Percentiles rank a stretch among this genome's conserved stretches.
Evolutionary conservation across 371 early-diverging fungal genomes (phyloP).

Genomic region (Lichtheimia corymbifera): DNA sequence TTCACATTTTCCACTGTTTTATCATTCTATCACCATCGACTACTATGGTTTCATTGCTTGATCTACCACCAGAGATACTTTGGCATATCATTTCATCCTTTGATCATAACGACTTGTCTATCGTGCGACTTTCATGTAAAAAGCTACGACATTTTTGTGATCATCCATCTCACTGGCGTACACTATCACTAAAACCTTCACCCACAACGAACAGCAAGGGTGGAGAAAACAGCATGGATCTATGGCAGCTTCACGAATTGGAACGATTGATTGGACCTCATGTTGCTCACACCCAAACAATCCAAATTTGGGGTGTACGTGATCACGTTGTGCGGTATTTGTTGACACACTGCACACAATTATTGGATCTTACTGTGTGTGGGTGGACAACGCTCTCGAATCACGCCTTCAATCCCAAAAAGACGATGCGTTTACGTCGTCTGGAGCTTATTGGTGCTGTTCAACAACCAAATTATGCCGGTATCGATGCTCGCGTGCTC

Average conservation of each 20-base stretch:
- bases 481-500: slow-evolving; percentile 31
- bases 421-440: slow-evolving; percentile 13
- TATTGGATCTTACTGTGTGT: slow-evolving; percentile 27
- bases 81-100: slow-evolving; percentile 15
- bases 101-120: slow-evolving; percentile 18
- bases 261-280: slow-evolving; percentile 30
- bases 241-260: slow-evolving; percentile 30
- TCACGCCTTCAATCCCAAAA: slow-evolving; percentile 26
- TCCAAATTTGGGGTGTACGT: slow-evolving; percentile 39
- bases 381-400: slow-evolving; percentile 42
- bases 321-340: slow-evolving; percentile 38
- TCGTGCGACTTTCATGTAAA: slow-evolving; percentile 17
- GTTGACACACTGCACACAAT: slow-evolving; percentile 19
- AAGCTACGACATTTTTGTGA: slow-evolving; percentile 23
- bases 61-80: slow-evolving; percentile 21
- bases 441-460: slow-evolving; percentile 30
- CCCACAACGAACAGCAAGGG: neutral
- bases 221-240: neutral
- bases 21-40: slow-evolving; percentile 3
- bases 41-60: neutral
- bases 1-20: neutral
- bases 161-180: slow-evolving; percentile 29
- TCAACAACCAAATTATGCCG: slow-evolving; percentile 29
- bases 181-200: neutral
- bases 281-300: slow-evolving; percentile 16